These are phyloP conservation scores for Coffea canephora DNA, from an alignment of 257 asterid genomes.

Conservation along the genomic window DNA sequence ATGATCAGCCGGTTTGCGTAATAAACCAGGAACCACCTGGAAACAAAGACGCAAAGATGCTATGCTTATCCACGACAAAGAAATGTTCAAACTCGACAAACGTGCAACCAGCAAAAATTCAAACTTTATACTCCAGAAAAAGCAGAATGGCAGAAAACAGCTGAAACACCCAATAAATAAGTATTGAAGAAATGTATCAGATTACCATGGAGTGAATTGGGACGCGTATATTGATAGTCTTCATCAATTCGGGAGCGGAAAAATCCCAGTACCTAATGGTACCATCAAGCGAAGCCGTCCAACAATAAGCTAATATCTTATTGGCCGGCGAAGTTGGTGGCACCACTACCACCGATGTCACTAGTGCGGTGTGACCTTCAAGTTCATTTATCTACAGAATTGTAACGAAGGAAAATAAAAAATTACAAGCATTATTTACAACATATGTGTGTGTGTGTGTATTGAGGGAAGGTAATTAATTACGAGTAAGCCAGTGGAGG, in stretches of 20 bases:
- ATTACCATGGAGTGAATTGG: constrained; percentile 81
- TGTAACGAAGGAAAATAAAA: not conserved
- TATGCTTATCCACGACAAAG: not conserved
- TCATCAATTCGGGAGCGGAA: constrained; percentile 63
- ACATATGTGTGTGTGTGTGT: no score
- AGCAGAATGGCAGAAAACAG: no score
- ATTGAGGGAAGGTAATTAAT: not conserved
- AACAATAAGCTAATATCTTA: constrained; percentile 59
- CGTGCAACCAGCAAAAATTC: not conserved
- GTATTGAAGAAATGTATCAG: not conserved
- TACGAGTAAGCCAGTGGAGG: constrained; percentile 89
- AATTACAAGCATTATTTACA: no score
- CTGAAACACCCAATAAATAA: no score
- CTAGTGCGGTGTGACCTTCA: constrained; percentile 75
- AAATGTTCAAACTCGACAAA: no score
- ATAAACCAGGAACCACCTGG: constrained; percentile 81
- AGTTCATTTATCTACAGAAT: constrained; percentile 63
- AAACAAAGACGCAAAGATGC: constrained; percentile 5
- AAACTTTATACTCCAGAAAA: no score
- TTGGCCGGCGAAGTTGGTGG: constrained; percentile 54
- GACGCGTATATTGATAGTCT: constrained; percentile 45
- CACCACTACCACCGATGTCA: constrained; percentile 80
- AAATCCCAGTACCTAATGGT: constrained; percentile 89
- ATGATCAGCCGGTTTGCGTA: constrained; percentile 36
- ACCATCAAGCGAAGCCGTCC: constrained; percentile 93